phyloP scores from a whole-genome alignment of 75 land plant species.

The Pinus albicaulis region DNA sequence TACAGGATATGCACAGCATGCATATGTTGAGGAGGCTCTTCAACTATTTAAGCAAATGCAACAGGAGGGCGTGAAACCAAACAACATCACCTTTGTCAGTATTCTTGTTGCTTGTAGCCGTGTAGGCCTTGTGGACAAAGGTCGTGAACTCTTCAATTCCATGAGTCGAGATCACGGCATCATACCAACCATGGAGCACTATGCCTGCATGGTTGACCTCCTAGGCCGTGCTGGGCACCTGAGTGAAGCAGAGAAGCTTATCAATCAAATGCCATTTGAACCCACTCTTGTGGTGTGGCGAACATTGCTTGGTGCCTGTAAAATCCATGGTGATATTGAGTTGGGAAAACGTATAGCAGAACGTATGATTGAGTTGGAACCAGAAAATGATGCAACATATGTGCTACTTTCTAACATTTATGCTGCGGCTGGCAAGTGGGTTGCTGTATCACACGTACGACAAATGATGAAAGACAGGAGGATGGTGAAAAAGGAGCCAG shows the following conservation, averaged over 20 bases:
- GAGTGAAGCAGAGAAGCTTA: constrained; percentile 11
- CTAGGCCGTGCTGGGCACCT: constrained; percentile 16
- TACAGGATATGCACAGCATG: constrained; percentile 5
- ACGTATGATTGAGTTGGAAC: background rate
- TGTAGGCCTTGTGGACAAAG: constrained; percentile 18
- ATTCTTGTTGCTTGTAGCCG: constrained; percentile 24
- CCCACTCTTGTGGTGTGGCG: constrained; percentile 8
- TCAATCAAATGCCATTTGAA: constrained; percentile 19
- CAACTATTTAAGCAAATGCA: constrained; percentile 8
- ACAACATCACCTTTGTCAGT: constrained; percentile 12
- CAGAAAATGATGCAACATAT: too few species aligned
- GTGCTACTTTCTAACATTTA: too few species aligned
- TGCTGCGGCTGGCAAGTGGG: too few species aligned
- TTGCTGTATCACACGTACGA: too few species aligned
- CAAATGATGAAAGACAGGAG: too few species aligned
- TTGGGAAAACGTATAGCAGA: constrained; percentile 9
- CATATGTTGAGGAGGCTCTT: constrained; percentile 8
- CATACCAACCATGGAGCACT: constrained; percentile 15
- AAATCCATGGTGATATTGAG: constrained; percentile 7
- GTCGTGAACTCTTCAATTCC: constrained; percentile 9
- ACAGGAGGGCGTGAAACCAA: background rate
- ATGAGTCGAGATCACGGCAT: constrained; percentile 12
- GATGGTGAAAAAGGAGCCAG: too few species aligned
- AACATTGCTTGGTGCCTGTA: constrained; percentile 19
- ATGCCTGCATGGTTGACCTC: constrained; percentile 23